Base-by-base conservation (phyloP, 345 rosid genomes). In the Citrus reticulata region DNA sequence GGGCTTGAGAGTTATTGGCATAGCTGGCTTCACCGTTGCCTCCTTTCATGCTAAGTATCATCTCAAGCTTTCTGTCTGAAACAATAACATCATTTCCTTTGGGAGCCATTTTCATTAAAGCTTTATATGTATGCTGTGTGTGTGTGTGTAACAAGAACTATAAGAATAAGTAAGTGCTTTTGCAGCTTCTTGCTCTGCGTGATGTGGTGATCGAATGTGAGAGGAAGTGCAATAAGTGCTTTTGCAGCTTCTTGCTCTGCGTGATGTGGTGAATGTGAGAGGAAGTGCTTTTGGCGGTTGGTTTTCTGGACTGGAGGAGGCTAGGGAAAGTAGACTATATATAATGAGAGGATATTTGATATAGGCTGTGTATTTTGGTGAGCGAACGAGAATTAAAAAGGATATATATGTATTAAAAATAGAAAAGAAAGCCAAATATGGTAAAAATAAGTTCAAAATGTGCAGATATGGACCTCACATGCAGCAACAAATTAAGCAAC, bases 1-100 rank as follows among this genome's bases (percentile, higher is more conserved):
- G 99, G 39, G 99, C 99, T 89, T 95, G 91, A 57, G 98, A 92
- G 89, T 95, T 95, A 72, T 87, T 95, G 80, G 97, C 98, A 81
- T 95, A 95, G 91, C 98, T 95, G 72, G 84, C 84, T 80, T 89
- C 95, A 59, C 98, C 99, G 72, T 91, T 88, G 84, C 99, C 99
- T 63, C 97, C 98, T 84, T 95, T 95, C 99, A 95, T 95, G 91
- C 89, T 81, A 68, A 95, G 92, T 75, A 93, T 81, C 84, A 79
- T 92, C 91, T 95, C 99, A 24, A 95, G 98, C 82, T 91, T 92
- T 68, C 86, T 74, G 76, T 84, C 82, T 42, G 94, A 83, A 30
- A 93, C 89, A 70, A 90, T 95, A 69, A 91, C 88, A 55, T 95
- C 84, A 72, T 91, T 88, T 73, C 84, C 91, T 59, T 82, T 81